Conservation (phyloP, 208 protist species). For the Crithidia thermophila region DNA sequence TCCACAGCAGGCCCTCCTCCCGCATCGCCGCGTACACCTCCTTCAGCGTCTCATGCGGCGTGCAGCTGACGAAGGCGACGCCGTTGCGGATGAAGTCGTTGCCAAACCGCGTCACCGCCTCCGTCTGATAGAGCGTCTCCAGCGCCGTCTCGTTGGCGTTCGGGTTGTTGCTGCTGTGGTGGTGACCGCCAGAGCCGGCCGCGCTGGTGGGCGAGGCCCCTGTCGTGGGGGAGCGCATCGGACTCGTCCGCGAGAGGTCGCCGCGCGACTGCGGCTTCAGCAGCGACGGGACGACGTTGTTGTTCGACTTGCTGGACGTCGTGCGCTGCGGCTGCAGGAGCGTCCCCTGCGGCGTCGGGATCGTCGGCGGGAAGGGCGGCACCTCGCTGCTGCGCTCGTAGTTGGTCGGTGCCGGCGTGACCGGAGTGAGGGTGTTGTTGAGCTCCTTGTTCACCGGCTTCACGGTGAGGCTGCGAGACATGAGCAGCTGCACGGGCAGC, state of each 20-base stretch:
- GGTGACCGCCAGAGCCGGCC: not conserved
- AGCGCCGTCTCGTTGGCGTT: conserved; percentile 33
- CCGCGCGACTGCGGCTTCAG: conserved; percentile 16
- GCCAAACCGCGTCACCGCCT: conserved; percentile 64
- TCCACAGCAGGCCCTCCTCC: conserved; percentile 80
- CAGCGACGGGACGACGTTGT: not conserved
- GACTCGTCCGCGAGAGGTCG: not conserved
- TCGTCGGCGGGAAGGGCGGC: not conserved
- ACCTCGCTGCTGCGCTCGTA: conserved; percentile 26
- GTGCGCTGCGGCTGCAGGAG: conserved; percentile 26
- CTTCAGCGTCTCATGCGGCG: conserved; percentile 40
- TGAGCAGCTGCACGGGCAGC: conserved; percentile 48
- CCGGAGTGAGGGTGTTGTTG: conserved; percentile 13
- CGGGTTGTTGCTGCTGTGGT: not conserved
- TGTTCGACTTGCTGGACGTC: not conserved
- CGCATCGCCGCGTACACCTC: conserved; percentile 68
- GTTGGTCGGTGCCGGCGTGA: not conserved
- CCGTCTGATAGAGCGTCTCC: conserved; percentile 57
- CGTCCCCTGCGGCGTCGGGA: conserved; percentile 3
- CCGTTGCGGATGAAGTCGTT: conserved; percentile 87
- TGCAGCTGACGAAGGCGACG: conserved; percentile 53
- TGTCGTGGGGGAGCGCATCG: not conserved
- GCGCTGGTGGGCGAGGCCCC: not conserved
- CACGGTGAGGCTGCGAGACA: conserved; percentile 40
- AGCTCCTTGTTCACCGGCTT: conserved; percentile 27